Evolutionary conservation across 2,329 filamentous ascomycete genomes (phyloP), one percentile per base, ranked within the genome.

Genomic region (Pseudogymnoascus sp.): DNA sequence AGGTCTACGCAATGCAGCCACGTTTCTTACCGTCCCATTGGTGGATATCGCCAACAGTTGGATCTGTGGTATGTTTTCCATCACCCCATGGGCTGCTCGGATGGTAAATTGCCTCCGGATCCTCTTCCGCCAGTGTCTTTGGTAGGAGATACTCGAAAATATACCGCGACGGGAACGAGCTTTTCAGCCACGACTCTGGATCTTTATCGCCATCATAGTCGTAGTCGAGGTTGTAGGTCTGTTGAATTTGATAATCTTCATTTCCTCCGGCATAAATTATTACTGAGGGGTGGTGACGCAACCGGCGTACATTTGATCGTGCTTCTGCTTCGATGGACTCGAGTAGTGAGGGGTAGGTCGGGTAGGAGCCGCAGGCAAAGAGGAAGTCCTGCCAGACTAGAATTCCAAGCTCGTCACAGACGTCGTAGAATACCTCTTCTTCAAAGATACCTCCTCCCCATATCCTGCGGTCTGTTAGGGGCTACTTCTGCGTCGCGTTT

Each of bases 351-450:
- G 85, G 81, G 71, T 84, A 86, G 3, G 84, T 82, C 5, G 90
- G 90, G 71, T 91, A 91, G 69, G 88, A 89, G 21, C 88, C 89
- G 68, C 89, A 92, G n/a, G 83, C 90, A 72, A 95, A 95, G 78
- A 90, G 85, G 72, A 95, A 95, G 71, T 96, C 91, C 70, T 95
- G 89, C 90, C 91, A 95, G n/a, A 95, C 88, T 36, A 96, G 76
- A 31, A 96, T 81, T 4, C 91, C 91, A 1, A 90, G 75, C 71
- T 91, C 87, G 68, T 95, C 90, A 67, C 89, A 93, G 5, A 87
- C 81, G 34, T 89, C 83, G 72, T 92, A 93, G 71, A 95, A 90
- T 10, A 79, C 76, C 62, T 90, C 81, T 61, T 88, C 82, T 73
- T 95, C 90, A 76, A 90, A 93, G 56, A 93, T 88, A 1, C 91